A percentile compares a stretch with the other conserved stretches of the same genome.
phyloP scores from a whole-genome alignment of 208 protist species.

The Borovskyia barvae region DNA sequence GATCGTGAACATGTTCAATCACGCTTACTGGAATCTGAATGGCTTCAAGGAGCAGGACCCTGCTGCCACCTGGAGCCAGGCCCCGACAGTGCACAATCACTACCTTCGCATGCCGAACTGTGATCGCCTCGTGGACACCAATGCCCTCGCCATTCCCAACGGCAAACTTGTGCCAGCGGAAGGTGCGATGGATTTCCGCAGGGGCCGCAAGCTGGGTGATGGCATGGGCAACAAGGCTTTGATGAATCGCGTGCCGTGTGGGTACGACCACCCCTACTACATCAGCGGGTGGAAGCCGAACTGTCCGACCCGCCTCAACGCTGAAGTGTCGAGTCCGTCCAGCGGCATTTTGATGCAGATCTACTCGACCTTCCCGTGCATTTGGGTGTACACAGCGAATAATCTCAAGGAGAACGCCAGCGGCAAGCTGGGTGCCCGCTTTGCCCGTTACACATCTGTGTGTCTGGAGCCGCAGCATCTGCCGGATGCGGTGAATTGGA shows the following conservation, averaged over 20 bases:
- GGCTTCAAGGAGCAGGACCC: slow-evolving; percentile 26
- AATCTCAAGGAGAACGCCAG: slow-evolving; percentile 32
- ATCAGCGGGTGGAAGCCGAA: slow-evolving; percentile 30
- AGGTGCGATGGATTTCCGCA: slow-evolving; percentile 40
- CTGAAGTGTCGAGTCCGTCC: slow-evolving; percentile 28
- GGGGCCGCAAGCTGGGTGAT: slow-evolving; percentile 21
- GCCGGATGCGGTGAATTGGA: slow-evolving; percentile 38
- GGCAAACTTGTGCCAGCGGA: slow-evolving; percentile 22
- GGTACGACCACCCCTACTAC: slow-evolving; percentile 48
- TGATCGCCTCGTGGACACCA: slow-evolving; percentile 24
- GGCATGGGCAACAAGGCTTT: slow-evolving; percentile 26
- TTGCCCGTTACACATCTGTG: slow-evolving; percentile 27
- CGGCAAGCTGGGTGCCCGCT: slow-evolving; percentile 34
- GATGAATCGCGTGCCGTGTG: slow-evolving; percentile 37
- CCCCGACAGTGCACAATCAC: slow-evolving; percentile 29
- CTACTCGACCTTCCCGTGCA: slow-evolving; percentile 40
- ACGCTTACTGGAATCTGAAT: slow-evolving; percentile 70
- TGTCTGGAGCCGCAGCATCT: slow-evolving; percentile 57
- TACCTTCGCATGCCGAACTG: slow-evolving; percentile 30
- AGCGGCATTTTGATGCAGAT: slow-evolving; percentile 45
- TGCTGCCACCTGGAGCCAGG: slow-evolving; percentile 1
- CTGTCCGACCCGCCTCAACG: slow-evolving; percentile 20
- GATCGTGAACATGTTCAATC: slow-evolving; percentile 58
- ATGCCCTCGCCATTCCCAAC: slow-evolving; percentile 33
- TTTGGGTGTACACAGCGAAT: slow-evolving; percentile 65